Percentiles rank a stretch among this genome's conserved stretches.
Evolutionary conservation across 2,329 filamentous ascomycete species (phyloP).

Genomic region (Scopulariopsis brevicaulis): DNA sequence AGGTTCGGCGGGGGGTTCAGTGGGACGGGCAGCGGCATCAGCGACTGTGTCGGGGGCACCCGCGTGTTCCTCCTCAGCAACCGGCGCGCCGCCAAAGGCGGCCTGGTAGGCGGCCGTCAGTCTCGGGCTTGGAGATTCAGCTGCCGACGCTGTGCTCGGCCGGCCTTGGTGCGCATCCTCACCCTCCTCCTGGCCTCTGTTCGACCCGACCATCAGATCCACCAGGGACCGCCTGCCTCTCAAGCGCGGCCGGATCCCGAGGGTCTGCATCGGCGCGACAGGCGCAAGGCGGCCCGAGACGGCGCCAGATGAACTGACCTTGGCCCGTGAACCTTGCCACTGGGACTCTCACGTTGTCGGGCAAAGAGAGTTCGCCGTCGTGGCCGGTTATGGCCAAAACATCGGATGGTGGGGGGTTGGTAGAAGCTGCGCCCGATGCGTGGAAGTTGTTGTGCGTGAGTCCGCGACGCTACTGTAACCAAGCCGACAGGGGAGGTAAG

Average conservation of each 20-base stretch:
- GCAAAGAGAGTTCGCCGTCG: not conserved
- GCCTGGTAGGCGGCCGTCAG: not conserved
- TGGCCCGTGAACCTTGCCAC: not conserved
- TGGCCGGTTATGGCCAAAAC: not conserved
- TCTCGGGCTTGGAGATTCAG: not conserved
- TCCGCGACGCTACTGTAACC: not conserved
- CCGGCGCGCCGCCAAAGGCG: not conserved
- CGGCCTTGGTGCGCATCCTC: not conserved
- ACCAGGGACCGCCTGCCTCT: slow-evolving; percentile 3
- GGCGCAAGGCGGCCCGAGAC: not conserved
- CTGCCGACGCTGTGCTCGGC: not conserved
- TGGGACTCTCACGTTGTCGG: not conserved
- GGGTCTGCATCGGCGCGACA: not conserved
- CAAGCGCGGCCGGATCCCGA: slow-evolving; percentile 4
- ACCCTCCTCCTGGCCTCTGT: not conserved
- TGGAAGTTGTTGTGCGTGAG: not conserved
- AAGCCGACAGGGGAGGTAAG: not conserved
- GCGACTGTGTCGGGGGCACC: not conserved
- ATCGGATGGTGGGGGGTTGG: not conserved
- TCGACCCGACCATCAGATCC: slow-evolving; percentile 1
- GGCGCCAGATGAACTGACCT: not conserved
- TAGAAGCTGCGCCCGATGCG: not conserved
- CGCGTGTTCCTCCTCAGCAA: not conserved
- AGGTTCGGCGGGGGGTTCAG: not conserved
- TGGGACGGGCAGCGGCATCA: not conserved